phyloP scores from a whole-genome alignment of 1,139 yeast genomes.

The Taphrina wiesneri region DNA sequence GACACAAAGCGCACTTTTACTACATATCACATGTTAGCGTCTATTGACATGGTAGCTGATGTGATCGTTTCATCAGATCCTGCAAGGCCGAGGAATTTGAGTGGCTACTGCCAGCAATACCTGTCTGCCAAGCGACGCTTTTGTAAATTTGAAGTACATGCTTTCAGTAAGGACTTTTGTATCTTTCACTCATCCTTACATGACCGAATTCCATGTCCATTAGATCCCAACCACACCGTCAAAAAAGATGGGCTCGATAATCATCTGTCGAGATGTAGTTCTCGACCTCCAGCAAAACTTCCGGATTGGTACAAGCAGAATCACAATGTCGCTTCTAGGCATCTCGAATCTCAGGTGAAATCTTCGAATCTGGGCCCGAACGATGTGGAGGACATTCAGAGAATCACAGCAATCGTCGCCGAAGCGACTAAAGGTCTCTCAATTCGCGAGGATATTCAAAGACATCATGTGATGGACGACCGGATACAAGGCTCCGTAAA shows the following conservation, averaged over 20 bases:
- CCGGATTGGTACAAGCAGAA: constrained; percentile 4
- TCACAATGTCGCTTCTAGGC: neutral
- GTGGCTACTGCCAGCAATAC: neutral
- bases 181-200: neutral
- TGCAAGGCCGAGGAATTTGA: neutral
- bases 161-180: neutral
- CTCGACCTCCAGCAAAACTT: neutral
- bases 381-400: neutral
- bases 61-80: neutral
- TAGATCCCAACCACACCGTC: constrained; percentile 19
- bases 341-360: neutral
- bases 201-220: constrained; percentile 6
- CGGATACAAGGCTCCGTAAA: neutral
- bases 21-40: no score
- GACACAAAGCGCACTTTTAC: no score
- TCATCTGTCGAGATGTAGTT: neutral
- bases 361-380: neutral
- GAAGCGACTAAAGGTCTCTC: neutral
- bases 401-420: neutral
- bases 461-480: constrained; percentile 6
- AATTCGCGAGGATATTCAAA: neutral
- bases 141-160: neutral
- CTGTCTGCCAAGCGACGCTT: neutral
- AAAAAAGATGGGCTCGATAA: neutral
- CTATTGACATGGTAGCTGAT: neutral